phyloP scores from a whole-genome alignment of 345 rosid genomes.

The Luvunga scandens region DNA sequence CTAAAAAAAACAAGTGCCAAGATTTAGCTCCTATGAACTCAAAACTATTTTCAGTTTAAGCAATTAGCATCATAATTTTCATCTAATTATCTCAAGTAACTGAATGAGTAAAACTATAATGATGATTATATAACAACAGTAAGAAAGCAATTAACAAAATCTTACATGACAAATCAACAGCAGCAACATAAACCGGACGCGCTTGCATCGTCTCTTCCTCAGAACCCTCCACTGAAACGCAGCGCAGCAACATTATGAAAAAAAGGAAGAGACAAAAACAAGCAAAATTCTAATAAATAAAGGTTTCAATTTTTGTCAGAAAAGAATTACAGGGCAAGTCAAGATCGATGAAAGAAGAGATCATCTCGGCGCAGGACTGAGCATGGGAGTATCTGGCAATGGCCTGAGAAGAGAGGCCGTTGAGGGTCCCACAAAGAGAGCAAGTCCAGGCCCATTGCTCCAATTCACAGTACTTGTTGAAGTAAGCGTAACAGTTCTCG shows the following conservation, averaged over 20 bases:
- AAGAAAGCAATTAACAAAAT: conserved; percentile 3
- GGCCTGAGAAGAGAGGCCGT: conserved; percentile 69
- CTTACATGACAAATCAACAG: conserved; percentile 91
- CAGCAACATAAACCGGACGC: conserved; percentile 93
- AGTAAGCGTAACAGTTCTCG: conserved; percentile 92
- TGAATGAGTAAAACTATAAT: background rate
- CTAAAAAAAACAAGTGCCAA: background rate
- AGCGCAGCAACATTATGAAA: background rate
- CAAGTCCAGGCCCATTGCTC: conserved; percentile 99
- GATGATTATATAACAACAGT: background rate
- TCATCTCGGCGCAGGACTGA: conserved; percentile 79
- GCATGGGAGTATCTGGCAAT: conserved; percentile 80
- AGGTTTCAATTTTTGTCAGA: no score
- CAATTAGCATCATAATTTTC: background rate
- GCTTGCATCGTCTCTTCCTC: conserved; percentile 79
- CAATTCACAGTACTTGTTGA: conserved; percentile 86
- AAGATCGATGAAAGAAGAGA: conserved; percentile 92
- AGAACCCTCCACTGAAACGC: conserved; percentile 59
- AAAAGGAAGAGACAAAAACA: background rate
- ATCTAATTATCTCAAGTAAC: conserved; percentile 1
- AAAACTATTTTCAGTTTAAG: background rate
- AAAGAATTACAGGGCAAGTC: conserved; percentile 62
- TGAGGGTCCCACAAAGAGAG: conserved; percentile 86
- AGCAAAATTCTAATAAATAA: background rate
- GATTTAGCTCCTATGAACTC: background rate